Evolutionary conservation across 2,329 filamentous ascomycete species (phyloP), one percentile per base, ranked within the genome.

Genomic region (Neonectria magnoliae): DNA sequence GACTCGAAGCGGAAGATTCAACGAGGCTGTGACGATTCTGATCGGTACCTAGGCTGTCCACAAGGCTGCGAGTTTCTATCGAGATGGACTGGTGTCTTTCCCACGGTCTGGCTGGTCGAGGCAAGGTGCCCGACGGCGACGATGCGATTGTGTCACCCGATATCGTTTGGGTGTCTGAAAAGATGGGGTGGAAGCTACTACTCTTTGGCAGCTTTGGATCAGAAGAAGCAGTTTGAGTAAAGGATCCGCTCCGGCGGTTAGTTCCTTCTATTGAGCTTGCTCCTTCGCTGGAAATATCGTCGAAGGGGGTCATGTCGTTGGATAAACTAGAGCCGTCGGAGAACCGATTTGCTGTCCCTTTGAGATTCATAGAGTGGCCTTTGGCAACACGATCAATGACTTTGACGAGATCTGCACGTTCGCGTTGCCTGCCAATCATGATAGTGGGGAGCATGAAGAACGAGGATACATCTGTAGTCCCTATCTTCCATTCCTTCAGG

Each of bases 381-480:
- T 84, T 89, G 20, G 92, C 88, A 53, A 94, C 91, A 51, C 89
- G 90, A 68, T 97, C 90, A 54, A 98, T 93, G 38, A 96, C 86
- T 69, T 84, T 86, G 42, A 94, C 80, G 9, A 98, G 87, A 41
- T 87, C 86, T 51, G 90, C 84, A 45, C 88, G 89, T 76, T 97
- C 93, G 66, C 87, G 83, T 31, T 90, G 84, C 38, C 94, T 88
- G 4, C 95, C 95, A 68, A 97, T 92, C 84, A 97, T 93, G 62
- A 85, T 84, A 0, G 89, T 87, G 0, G 95, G 95, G 20, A 98
- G 85, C 70, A 94, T 91, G 79, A 98, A 98, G 75, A 97, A 96
- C 5, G 94, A 97, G 1, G 93, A 97, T 0, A 97, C 89, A 77
- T 98, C 95, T 62, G 90, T 93, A n/a, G 90, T 88, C 13, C 88